phyloP scores from a whole-genome alignment of 2,329 filamentous ascomycete genomes.

The Pseudocercospora pini-densiflorae region DNA sequence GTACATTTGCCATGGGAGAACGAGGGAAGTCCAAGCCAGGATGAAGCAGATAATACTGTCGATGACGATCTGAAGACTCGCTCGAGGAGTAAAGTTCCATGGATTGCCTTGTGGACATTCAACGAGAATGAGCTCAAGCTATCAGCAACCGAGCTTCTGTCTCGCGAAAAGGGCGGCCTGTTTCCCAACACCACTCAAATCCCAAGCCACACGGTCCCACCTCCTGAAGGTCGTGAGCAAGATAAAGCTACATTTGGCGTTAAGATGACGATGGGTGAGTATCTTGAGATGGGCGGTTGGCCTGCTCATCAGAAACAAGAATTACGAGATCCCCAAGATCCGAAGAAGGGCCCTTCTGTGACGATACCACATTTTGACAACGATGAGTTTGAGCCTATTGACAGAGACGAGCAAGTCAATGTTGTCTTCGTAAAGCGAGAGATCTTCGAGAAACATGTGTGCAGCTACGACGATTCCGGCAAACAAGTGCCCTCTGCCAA shows the following conservation, averaged over 20 bases:
- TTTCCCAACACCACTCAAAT: background rate
- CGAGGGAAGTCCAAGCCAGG: slow-evolving; percentile 1
- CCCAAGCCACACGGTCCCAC: background rate
- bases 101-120: background rate
- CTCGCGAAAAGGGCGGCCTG: background rate
- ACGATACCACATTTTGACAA: background rate
- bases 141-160: background rate
- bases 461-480: background rate
- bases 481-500: background rate
- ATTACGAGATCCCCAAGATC: background rate
- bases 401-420: background rate
- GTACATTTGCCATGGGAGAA: slow-evolving; percentile 12
- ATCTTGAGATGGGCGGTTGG: background rate
- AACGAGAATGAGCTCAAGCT: background rate
- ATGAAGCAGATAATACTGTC: background rate
- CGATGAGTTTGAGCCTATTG: background rate
- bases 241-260: background rate
- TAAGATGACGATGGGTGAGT: slow-evolving; percentile 3
- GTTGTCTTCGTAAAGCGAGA: background rate
- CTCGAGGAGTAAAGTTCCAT: background rate
- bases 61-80: background rate
- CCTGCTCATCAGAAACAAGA: background rate
- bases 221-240: background rate
- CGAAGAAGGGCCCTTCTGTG: background rate
- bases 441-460: background rate